Conservation (phyloP, 2,329 filamentous ascomycete genomes). For the Xylaria sp. region DNA sequence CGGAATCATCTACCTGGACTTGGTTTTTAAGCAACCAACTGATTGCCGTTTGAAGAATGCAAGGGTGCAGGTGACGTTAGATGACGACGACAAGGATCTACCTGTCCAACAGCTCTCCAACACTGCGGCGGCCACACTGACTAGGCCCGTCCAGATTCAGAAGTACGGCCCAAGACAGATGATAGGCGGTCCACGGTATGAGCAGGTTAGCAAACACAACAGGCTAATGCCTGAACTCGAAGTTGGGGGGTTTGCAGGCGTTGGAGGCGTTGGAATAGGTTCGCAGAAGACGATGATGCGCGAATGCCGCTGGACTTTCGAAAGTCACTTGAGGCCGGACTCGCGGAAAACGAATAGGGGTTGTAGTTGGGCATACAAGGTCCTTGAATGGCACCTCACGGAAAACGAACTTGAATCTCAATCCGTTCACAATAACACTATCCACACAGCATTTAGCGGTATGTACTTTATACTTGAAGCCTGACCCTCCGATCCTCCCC, state of each 20-base stretch:
- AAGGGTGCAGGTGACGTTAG: conserved; percentile 30
- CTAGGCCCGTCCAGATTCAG: conserved; percentile 29
- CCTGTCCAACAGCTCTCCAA: conserved; percentile 10
- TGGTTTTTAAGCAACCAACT: conserved; percentile 30
- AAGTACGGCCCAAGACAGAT: conserved; percentile 31
- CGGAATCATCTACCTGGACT: conserved; percentile 35
- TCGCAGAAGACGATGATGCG: conserved; percentile 19
- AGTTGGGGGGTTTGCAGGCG: conserved; percentile 22
- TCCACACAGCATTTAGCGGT: conserved; percentile 39
- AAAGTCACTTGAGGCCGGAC: conserved; percentile 24
- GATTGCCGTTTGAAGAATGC: conserved; percentile 31
- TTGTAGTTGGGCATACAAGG: conserved; percentile 25
- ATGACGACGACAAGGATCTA: conserved; percentile 31
- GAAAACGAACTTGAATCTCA: conserved; percentile 36
- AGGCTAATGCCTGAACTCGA: conserved; percentile 24
- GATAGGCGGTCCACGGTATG: conserved; percentile 22
- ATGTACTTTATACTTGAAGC: too few species aligned
- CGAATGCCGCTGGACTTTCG: conserved; percentile 31
- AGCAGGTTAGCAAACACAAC: conserved; percentile 10
- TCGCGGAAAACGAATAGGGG: conserved; percentile 11
- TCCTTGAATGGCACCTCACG: conserved; percentile 35
- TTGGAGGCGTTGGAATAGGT: conserved; percentile 28
- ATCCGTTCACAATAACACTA: conserved; percentile 28
- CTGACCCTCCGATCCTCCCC: too few species aligned
- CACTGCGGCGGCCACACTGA: neutral